phyloP scores from a whole-genome alignment of 164 flowering plant species.

The Hamamelis virginiana region DNA sequence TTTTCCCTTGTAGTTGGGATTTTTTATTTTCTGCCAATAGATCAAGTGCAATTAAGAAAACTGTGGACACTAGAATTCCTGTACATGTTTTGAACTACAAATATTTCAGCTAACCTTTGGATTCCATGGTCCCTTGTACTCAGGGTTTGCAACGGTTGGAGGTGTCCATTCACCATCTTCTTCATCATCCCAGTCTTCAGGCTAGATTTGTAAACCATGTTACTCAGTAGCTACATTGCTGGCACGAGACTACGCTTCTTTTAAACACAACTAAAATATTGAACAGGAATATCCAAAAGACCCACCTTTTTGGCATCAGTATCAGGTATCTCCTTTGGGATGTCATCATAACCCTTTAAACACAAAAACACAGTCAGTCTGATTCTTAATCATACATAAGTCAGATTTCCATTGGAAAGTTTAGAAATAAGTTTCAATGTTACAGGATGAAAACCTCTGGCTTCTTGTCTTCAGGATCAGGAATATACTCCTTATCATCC shows the following conservation, averaged over 20 bases:
- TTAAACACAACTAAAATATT: background rate
- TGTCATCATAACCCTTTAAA: conserved; percentile 56
- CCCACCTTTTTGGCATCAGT: conserved; percentile 55
- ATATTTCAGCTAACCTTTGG: conserved; percentile 35
- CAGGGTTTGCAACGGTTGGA: conserved; percentile 51
- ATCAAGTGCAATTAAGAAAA: background rate
- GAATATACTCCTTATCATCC: conserved; percentile 90
- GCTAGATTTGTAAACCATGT: conserved; percentile 29
- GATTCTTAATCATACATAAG: background rate
- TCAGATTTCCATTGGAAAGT: background rate
- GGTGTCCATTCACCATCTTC: conserved; percentile 65
- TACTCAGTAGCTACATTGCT: background rate
- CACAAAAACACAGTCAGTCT: background rate
- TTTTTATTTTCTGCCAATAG: conserved; percentile 74
- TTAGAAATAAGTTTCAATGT: background rate
- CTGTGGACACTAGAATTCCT: background rate
- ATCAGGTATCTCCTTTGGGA: conserved; percentile 52
- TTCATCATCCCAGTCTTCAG: conserved; percentile 61
- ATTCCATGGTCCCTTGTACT: conserved; percentile 57
- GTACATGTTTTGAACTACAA: background rate
- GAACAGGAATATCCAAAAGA: background rate
- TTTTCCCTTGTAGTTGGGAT: conserved; percentile 87
- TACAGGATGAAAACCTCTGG: conserved; percentile 57
- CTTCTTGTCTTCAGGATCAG: conserved; percentile 87
- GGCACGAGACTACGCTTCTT: background rate